phyloP scores from a whole-genome alignment of 129 eudicot species.

The Centrapalus pauciflorus region DNA sequence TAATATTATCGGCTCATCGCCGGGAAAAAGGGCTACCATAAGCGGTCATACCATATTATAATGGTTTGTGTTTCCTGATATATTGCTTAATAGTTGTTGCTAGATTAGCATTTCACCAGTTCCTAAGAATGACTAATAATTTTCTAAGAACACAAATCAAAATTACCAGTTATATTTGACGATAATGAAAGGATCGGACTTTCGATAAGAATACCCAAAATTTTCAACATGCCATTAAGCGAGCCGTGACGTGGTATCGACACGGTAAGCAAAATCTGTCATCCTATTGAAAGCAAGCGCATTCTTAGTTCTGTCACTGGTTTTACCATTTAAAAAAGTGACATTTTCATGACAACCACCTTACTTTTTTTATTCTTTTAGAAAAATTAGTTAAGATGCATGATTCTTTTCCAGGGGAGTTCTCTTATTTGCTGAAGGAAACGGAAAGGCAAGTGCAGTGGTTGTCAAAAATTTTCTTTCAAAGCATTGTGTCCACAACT shows the following conservation, averaged over 20 bases:
- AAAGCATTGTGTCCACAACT: not conserved
- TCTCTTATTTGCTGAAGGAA: not conserved
- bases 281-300: constrained; percentile 58
- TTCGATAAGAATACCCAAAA: constrained; percentile 63
- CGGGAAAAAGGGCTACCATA: constrained; percentile 81
- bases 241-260: constrained; percentile 80
- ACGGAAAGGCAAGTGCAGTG: not conserved
- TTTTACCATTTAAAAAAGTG: not conserved
- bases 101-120: too few species aligned
- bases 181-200: constrained; percentile 86
- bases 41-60: constrained; percentile 59
- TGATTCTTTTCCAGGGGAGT: not conserved
- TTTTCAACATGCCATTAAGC: constrained; percentile 92
- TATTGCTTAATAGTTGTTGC: not conserved
- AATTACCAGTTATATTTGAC: constrained; percentile 87
- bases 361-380: not conserved
- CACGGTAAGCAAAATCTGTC: constrained; percentile 82
- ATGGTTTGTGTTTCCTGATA: constrained; percentile 39
- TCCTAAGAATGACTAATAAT: too few species aligned
- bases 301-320: too few species aligned
- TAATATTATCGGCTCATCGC: constrained; percentile 55
- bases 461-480: not conserved
- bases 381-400: constrained; percentile 1
- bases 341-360: not conserved
- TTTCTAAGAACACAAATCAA: not conserved